Conservation (phyloP, 2,329 filamentous ascomycete genomes). For the Tricladium varicosporioides region DNA sequence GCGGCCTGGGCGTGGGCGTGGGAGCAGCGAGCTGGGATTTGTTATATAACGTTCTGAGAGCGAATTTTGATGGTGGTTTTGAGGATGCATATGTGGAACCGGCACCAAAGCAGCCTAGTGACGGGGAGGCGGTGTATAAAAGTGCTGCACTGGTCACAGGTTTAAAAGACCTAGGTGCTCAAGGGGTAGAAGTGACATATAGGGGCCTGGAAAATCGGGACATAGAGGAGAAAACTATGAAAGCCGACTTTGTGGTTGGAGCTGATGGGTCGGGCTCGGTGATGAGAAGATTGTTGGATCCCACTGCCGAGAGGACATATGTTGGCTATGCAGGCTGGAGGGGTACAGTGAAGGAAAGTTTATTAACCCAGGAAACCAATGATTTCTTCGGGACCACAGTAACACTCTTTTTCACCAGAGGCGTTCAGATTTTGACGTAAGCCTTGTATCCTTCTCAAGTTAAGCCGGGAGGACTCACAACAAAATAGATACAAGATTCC, state of each 20-base stretch:
- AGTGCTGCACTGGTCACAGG: constrained; percentile 7
- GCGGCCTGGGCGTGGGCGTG: not conserved
- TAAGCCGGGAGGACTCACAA: no score
- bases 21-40: constrained; percentile 19
- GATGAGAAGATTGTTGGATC: constrained; percentile 13
- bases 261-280: constrained; percentile 25
- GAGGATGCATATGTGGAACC: constrained; percentile 7
- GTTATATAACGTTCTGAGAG: constrained; percentile 19
- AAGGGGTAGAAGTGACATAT: constrained; percentile 10
- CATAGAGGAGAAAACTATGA: not conserved
- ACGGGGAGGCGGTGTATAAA: constrained; percentile 7
- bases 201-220: not conserved
- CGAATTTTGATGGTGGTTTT: constrained; percentile 24
- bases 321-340: constrained; percentile 31
- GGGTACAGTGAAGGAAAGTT: constrained; percentile 38
- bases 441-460: constrained; percentile 22
- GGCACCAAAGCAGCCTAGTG: not conserved
- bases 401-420: constrained; percentile 39
- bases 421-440: constrained; percentile 37
- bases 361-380: constrained; percentile 33
- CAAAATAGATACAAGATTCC: constrained; percentile 41
- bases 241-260: constrained; percentile 19
- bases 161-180: constrained; percentile 1
- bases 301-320: constrained; percentile 21
- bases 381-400: constrained; percentile 37